Evolutionary conservation across 805 yeast species (phyloP).

Genomic region (Schwanniomyces sp.): DNA sequence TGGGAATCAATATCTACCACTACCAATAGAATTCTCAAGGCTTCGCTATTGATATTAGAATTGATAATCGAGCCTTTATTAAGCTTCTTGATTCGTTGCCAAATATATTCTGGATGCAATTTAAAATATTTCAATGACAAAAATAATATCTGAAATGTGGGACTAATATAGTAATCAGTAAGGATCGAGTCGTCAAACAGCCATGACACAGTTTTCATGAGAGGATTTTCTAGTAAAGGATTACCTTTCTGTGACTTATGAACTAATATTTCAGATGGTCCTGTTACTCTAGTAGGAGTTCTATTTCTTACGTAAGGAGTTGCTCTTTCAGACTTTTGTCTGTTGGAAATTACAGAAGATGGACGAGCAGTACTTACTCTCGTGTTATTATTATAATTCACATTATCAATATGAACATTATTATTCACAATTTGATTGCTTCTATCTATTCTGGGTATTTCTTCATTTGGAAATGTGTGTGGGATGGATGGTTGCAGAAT

Average conservation of each 20-base stretch:
- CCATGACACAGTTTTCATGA: conserved; percentile 52
- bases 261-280: conserved; percentile 42
- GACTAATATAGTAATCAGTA: conserved; percentile 62
- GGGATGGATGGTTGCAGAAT: background rate
- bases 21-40: conserved; percentile 54
- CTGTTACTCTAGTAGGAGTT: conserved; percentile 7
- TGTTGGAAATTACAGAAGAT: background rate
- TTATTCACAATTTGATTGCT: background rate
- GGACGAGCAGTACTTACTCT: background rate
- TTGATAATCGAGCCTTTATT: conserved; percentile 30
- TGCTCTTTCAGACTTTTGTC: background rate
- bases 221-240: conserved; percentile 55
- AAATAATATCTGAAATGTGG: conserved; percentile 57
- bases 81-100: conserved; percentile 49
- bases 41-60: conserved; percentile 34
- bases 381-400: background rate
- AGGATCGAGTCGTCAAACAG: conserved; percentile 54
- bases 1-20: conserved; percentile 67
- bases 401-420: background rate
- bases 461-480: background rate
- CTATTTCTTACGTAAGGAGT: background rate
- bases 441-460: background rate
- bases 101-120: conserved; percentile 72
- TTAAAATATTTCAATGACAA: conserved; percentile 72
- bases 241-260: conserved; percentile 71